phyloP scores from a whole-genome alignment of 352 stramenopile species.

The Globisporangium apiculatum region DNA sequence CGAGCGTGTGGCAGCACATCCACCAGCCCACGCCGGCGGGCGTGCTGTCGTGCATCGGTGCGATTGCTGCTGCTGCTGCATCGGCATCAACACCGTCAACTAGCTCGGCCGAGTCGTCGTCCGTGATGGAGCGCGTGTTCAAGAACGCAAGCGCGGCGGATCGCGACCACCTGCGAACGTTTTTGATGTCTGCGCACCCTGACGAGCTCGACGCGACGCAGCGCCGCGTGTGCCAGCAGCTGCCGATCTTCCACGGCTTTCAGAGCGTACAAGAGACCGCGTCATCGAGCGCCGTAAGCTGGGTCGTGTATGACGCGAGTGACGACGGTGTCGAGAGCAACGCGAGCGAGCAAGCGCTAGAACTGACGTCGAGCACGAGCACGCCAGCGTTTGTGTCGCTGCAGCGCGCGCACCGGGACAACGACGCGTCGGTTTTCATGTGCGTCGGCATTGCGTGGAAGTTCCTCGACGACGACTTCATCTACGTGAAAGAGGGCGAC shows the following conservation, averaged over 20 bases:
- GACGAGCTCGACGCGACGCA: conserved; percentile 29
- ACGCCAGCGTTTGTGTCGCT: conserved; percentile 24
- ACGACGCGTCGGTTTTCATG: conserved; percentile 16
- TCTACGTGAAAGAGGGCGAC: conserved; percentile 42
- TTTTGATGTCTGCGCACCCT: conserved; percentile 30
- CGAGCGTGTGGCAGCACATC: conserved; percentile 65
- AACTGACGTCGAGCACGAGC: conserved; percentile 12
- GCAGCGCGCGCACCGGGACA: conserved; percentile 12
- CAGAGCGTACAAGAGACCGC: conserved; percentile 5
- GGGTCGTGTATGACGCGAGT: neutral
- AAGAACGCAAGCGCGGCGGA: conserved; percentile 18
- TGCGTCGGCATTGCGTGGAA: conserved; percentile 34
- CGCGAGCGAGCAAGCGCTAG: neutral
- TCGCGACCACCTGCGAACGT: conserved; percentile 32
- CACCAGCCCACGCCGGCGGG: conserved; percentile 57
- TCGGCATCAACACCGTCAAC: neutral
- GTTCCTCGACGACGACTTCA: conserved; percentile 44
- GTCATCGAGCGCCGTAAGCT: conserved; percentile 13
- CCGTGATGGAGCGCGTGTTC: conserved; percentile 14
- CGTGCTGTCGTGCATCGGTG: conserved; percentile 38
- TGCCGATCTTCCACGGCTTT: conserved; percentile 55
- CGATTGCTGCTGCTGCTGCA: conserved; percentile 3
- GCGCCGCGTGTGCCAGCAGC: conserved; percentile 23
- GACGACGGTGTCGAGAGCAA: conserved; percentile 6
- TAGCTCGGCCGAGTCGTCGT: neutral